Evolutionary conservation across 768 basidiomycete genomes (phyloP), one percentile per base, ranked within the genome.

Genomic region (Leccinum longicurvipes): DNA sequence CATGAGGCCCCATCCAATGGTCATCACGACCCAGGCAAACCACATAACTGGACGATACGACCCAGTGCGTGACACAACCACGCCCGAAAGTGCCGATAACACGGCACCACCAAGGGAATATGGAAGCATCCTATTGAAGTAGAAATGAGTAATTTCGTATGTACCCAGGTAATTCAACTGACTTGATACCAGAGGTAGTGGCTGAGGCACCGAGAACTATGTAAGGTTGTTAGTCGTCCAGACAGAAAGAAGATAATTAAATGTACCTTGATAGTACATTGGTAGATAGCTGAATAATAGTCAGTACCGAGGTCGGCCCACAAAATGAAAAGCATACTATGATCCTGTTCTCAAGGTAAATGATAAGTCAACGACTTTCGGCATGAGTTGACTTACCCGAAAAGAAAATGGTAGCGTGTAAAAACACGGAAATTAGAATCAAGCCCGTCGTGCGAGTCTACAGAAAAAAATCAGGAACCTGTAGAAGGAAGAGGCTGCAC

Each of bases 381-480:
- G 27, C 15, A 23, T 29, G n/a, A 14, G 6, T 36, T 3, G 25
- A 55, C 62, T n/a, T 54, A 73, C 74, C 67, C 15, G 60, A 47
- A 42, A 74, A 71, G 61, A 77, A 74, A 21, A 59, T 32, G 17
- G 69, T 15, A 1, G 65, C 66, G 31, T 77, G 76, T 44, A 78
- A 51, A 57, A 77, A 73, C 6, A 57, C 62, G 27, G 66, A 55
- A 28, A 74, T 53, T 9, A 77, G 39, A 41, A 73, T 51, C 12
- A 67, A 48, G 7, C 65, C 60, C 0, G 77, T 76, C 9, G 77
- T 77, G 27, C 74, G 69, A 3, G 76, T 77, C 69, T 73, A 52
- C 6, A 5, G 19, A 55, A 3, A 10, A n/a, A 39, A 19, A 45
- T 63, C 27, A 56, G 25, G 12, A 46, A 4, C 10, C 25, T 27